phyloP scores from a whole-genome alignment of 176 grass and related monocot species.

The Alloteropsis semialata region DNA sequence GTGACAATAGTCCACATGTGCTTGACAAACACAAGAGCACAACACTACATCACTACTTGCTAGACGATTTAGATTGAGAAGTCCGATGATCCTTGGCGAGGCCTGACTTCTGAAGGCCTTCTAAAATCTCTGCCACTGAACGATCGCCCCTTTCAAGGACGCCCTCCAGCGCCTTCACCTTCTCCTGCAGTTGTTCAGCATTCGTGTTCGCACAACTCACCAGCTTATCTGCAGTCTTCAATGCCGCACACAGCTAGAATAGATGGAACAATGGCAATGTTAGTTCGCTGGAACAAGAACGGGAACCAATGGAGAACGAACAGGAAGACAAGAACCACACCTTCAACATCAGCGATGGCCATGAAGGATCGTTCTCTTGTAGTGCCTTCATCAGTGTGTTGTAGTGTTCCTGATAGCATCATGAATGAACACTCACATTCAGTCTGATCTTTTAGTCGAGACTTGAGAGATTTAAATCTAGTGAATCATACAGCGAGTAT shows the following conservation, averaged over 20 bases:
- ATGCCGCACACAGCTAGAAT: slow-evolving; percentile 11
- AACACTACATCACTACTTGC: slow-evolving; percentile 24
- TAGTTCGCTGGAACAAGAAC: not conserved
- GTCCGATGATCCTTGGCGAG: not conserved
- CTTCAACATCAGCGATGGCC: slow-evolving; percentile 49
- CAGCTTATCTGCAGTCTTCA: slow-evolving; percentile 50
- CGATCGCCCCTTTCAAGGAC: slow-evolving; percentile 29
- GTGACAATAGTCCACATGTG: not conserved
- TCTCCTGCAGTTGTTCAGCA: slow-evolving; percentile 21
- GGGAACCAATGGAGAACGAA: no score
- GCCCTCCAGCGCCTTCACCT: slow-evolving; percentile 22
- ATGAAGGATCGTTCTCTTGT: slow-evolving; percentile 40
- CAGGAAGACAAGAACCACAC: slow-evolving; percentile 4
- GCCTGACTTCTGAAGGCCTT: not conserved
- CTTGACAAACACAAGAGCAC: not conserved
- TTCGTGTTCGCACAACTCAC: slow-evolving; percentile 7
- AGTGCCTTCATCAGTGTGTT: slow-evolving; percentile 44
- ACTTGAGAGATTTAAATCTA: not conserved
- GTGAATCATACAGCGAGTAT: not conserved
- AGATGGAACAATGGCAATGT: not conserved
- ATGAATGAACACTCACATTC: not conserved
- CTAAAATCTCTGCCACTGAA: not conserved
- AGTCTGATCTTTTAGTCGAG: not conserved
- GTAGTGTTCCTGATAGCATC: slow-evolving; percentile 42
- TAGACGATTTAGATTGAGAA: not conserved